Evolutionary conservation across 2,329 filamentous ascomycete genomes (phyloP).

Genomic region (Albophoma yamanashiensis): DNA sequence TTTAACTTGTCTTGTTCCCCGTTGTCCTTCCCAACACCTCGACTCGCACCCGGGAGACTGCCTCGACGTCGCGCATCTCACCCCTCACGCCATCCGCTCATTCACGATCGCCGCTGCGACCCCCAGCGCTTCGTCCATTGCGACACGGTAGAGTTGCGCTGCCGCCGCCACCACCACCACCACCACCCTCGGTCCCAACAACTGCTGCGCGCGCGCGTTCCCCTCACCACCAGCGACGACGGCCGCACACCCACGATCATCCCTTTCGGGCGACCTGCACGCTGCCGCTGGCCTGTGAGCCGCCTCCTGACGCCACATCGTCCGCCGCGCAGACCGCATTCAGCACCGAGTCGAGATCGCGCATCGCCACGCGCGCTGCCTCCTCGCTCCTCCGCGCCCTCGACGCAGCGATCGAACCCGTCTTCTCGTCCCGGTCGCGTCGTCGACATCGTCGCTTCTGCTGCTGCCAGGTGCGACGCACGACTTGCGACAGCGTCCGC

Average conservation of each 20-base stretch:
- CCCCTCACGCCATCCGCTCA: background rate
- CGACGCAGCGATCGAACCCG: background rate
- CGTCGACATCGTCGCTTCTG: background rate
- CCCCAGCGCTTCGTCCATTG: background rate
- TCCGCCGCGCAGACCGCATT: background rate
- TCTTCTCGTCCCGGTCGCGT: background rate
- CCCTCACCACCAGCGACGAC: background rate
- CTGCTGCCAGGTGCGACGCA: background rate
- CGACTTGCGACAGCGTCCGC: background rate
- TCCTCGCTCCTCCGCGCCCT: background rate
- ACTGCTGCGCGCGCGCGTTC: background rate
- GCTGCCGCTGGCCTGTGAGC: background rate
- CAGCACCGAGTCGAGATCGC: background rate
- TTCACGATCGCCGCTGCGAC: background rate
- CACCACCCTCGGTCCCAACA: background rate
- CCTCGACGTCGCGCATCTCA: background rate
- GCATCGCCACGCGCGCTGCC: background rate
- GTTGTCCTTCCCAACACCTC: background rate
- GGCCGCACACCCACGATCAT: background rate
- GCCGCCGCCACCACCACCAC: background rate
- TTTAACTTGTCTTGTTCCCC: background rate
- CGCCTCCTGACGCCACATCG: conserved; percentile 1
- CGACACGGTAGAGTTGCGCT: background rate
- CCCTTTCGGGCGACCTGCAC: background rate
- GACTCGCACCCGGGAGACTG: background rate